Evolutionary conservation across 2,329 filamentous ascomycete genomes (phyloP).

Genomic region (Nothophaeocryptopus gaeumannii): DNA sequence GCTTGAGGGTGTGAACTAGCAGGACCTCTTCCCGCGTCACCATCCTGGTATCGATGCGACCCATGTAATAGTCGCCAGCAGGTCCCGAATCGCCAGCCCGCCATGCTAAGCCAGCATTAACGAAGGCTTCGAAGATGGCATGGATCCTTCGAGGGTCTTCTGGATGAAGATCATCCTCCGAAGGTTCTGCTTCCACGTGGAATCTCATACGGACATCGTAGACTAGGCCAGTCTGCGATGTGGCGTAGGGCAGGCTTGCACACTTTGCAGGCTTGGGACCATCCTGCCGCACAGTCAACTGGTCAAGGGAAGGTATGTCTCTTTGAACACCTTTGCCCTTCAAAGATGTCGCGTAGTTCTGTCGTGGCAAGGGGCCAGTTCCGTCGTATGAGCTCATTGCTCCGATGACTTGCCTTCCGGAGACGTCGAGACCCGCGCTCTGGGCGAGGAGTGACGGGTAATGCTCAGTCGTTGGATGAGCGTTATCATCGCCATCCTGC

Average conservation of each 20-base stretch:
- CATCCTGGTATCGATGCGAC: constrained; percentile 71
- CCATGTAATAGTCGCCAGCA: constrained; percentile 54
- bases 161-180: constrained; percentile 72
- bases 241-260: constrained; percentile 37
- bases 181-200: constrained; percentile 68
- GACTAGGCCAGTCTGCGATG: constrained; percentile 45
- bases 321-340: constrained; percentile 26
- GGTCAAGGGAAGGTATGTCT: constrained; percentile 15
- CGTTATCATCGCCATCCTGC: constrained; percentile 28
- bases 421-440: constrained; percentile 5
- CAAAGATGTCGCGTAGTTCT: constrained; percentile 11
- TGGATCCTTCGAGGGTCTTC: constrained; percentile 92
- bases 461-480: constrained; percentile 19
- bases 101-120: constrained; percentile 66
- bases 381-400: background rate
- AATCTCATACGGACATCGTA: constrained; percentile 97
- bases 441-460: constrained; percentile 12
- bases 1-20: constrained; percentile 71
- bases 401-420: constrained; percentile 11
- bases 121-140: constrained; percentile 87
- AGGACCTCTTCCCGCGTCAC: constrained; percentile 79
- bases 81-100: constrained; percentile 40
- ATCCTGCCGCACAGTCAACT: constrained; percentile 25
- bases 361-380: constrained; percentile 5
- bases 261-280: constrained; percentile 35